A percentile compares a stretch with the other conserved stretches of the same genome.
phyloP scores from a whole-genome alignment of 176 grass and related monocot species.

The Cenchrus purpureus region DNA sequence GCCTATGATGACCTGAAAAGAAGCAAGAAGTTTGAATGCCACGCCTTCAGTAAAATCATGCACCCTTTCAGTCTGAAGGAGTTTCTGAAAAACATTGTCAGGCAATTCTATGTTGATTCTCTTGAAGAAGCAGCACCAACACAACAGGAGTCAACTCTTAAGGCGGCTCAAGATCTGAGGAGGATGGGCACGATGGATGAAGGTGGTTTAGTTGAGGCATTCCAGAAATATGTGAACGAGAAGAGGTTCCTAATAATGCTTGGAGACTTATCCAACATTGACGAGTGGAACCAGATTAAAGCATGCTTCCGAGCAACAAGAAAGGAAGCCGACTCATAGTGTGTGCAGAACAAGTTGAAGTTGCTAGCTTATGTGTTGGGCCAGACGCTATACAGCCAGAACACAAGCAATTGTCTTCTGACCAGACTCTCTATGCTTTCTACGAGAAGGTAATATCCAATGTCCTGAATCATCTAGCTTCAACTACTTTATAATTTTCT shows the following conservation, averaged over 20 bases:
- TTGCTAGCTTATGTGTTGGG: slow-evolving; percentile 22
- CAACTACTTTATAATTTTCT: no score
- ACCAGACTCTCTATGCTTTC: slow-evolving; percentile 27
- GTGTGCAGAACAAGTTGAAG: background rate
- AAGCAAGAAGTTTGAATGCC: background rate
- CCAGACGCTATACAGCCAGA: fast-evolving
- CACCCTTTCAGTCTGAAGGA: background rate
- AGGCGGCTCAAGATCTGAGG: background rate
- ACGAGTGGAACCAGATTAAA: slow-evolving; percentile 34
- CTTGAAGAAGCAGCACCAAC: background rate
- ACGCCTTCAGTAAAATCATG: slow-evolving; percentile 18
- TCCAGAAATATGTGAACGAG: background rate
- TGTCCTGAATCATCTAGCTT: no score
- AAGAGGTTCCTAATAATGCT: slow-evolving; percentile 34
- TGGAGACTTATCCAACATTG: background rate
- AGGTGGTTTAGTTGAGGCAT: background rate
- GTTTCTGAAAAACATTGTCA: background rate
- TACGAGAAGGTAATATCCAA: background rate
- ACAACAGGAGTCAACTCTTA: background rate
- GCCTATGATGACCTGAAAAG: background rate
- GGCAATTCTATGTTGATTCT: background rate
- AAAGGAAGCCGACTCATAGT: slow-evolving; percentile 41
- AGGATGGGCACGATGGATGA: background rate
- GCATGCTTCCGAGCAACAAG: background rate
- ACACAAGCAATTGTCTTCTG: background rate